phyloP scores from a whole-genome alignment of 1,284 basidiomycete genomes.

The Tilletia walkeri region DNA sequence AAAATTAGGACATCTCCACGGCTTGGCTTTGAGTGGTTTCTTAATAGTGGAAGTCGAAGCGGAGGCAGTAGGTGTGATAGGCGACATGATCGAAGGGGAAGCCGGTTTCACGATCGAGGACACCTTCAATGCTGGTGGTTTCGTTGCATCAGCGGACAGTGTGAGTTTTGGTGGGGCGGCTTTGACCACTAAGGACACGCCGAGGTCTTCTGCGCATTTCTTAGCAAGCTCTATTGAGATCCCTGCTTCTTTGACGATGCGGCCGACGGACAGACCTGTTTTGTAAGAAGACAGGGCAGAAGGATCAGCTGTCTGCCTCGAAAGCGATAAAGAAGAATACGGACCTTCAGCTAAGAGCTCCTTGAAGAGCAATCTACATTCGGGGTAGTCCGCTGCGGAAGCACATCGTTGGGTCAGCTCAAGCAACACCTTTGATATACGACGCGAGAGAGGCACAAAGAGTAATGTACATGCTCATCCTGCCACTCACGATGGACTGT shows the following conservation, averaged over 20 bases:
- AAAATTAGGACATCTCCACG: background rate
- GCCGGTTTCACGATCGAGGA: background rate
- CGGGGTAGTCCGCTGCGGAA: background rate
- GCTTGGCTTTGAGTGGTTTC: background rate
- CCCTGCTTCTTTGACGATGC: background rate
- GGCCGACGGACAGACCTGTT: background rate
- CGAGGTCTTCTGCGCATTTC: background rate
- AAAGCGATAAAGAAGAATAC: background rate
- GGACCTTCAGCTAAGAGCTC: background rate
- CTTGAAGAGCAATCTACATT: background rate
- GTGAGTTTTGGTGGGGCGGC: too few relatives aligned
- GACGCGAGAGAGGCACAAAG: too few relatives aligned
- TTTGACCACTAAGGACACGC: background rate
- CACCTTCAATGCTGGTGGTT: background rate
- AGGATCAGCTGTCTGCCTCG: background rate
- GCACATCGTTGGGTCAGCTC: background rate
- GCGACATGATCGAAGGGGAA: background rate
- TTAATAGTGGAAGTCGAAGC: background rate
- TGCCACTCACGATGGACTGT: too few relatives aligned
- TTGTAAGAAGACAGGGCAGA: background rate
- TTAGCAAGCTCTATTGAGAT: constrained; percentile 5
- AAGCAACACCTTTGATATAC: background rate
- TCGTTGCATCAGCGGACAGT: too few relatives aligned
- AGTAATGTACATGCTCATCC: too few relatives aligned
- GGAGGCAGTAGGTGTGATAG: background rate